phyloP scores from a whole-genome alignment of 2,329 filamentous ascomycete genomes.

The Basipetospora chlamydospora region DNA sequence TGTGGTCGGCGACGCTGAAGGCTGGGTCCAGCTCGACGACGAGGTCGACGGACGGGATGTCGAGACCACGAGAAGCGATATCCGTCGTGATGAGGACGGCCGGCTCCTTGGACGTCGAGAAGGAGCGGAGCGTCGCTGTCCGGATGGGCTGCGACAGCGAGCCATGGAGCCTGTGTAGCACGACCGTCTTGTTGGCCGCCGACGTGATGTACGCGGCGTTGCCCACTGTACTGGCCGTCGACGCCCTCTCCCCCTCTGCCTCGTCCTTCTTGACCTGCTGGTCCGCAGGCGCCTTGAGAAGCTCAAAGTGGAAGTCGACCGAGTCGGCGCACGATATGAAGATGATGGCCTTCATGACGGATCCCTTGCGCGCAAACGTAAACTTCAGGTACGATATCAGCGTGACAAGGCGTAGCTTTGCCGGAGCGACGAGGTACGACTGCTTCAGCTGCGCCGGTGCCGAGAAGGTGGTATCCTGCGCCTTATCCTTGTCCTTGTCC shows the following conservation, averaged over 20 bases:
- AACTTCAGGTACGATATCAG: constrained; percentile 73
- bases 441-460: constrained; percentile 92
- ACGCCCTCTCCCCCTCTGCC: background rate
- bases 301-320: constrained; percentile 89
- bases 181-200: constrained; percentile 56
- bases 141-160: constrained; percentile 79
- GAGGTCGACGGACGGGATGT: constrained; percentile 86
- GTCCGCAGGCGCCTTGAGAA: constrained; percentile 32
- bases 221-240: constrained; percentile 46
- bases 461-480: constrained; percentile 37
- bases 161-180: constrained; percentile 77
- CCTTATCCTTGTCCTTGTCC: too few species aligned
- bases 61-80: constrained; percentile 86
- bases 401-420: constrained; percentile 82
- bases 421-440: constrained; percentile 71
- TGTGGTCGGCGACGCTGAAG: constrained; percentile 83
- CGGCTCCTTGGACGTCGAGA: constrained; percentile 57
- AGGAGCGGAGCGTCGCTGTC: constrained; percentile 71
- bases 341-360: constrained; percentile 91
- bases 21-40: constrained; percentile 95
- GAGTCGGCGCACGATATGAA: constrained; percentile 96
- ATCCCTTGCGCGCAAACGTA: constrained; percentile 74
- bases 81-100: constrained; percentile 86
- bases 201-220: constrained; percentile 60
- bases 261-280: constrained; percentile 22